These are phyloP conservation scores for Dysphania ambrosioides DNA, from an alignment of 148 eudicot species.

Conservation along the genomic window DNA sequence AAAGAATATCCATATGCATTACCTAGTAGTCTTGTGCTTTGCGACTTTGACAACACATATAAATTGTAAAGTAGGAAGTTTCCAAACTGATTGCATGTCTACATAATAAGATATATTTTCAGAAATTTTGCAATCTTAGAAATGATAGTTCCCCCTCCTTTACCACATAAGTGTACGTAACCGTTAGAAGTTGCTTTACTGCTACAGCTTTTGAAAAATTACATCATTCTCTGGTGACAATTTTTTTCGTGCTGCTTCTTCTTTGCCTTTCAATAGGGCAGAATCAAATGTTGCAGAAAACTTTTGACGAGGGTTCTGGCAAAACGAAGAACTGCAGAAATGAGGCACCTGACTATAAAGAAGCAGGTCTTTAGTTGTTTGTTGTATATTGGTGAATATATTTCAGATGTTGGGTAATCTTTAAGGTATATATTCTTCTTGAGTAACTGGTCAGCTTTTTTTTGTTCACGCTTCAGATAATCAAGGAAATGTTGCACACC, in stretches of 20 bases:
- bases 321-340: constrained; percentile 13
- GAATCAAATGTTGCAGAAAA: constrained; percentile 56
- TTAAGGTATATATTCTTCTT: not conserved
- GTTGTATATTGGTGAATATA: not conserved
- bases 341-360: constrained; percentile 31
- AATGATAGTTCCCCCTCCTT: not conserved
- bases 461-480: constrained; percentile 35
- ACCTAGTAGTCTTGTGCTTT: too few relatives aligned
- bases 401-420: not conserved
- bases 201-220: not conserved
- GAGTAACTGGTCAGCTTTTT: not conserved
- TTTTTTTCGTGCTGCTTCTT: constrained; percentile 6
- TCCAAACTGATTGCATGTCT: too few relatives aligned
- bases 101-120: too few relatives aligned
- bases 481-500: constrained; percentile 13
- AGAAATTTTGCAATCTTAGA: too few relatives aligned
- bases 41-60: too few relatives aligned
- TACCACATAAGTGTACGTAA: not conserved
- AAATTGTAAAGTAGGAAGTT: too few relatives aligned
- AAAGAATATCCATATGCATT: too few relatives aligned
- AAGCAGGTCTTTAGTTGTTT: constrained; percentile 42
- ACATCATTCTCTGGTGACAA: not conserved
- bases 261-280: constrained; percentile 46
- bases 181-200: not conserved
- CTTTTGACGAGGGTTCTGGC: constrained; percentile 27